Base-by-base conservation (phyloP, 139 green algal genomes). In the Nannochloris sp. region DNA sequence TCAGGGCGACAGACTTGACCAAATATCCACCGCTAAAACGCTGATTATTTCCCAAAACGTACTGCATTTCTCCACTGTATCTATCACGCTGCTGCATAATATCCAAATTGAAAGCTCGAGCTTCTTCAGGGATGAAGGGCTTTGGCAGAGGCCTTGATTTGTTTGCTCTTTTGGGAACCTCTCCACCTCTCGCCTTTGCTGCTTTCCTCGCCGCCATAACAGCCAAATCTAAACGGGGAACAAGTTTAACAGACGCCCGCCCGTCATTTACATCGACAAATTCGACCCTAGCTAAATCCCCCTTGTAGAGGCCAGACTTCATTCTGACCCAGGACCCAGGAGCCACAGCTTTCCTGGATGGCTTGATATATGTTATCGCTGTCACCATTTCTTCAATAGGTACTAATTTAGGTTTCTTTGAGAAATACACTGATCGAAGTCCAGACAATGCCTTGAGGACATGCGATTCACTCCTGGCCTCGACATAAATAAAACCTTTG, bases 401-500 rank as follows among this genome's bases (percentile, higher is more conserved):
- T 58, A 98, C 90, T 58, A 80, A 65, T 51, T 70, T 61, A 29
- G 63, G 71, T 10, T 74, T 69, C 74, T 89, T 92, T 71, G 62
- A 71, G 10, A 56, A n/a, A 56, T 83, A 91, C 17, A 97, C 72
- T 56, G 80, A 80, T 61, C 86, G 78, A 63, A 98, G 72, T 6
- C 91, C 91, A 6, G 78, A 67, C 49, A 95, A 76, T 11, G 90
- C 90, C 23, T 95, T 87, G 33, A 72, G 80, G 44, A 97, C 92
- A 59, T 96, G 81, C 1, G 76, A 72, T 76, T 97, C 91, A 74
- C 90, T 93, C 48, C 86, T 64, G 5, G 92, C 90, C 75, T 98
- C 92, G 3, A 98, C 79, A 66, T 97, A 98, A 16, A 98, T 67
- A 74, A 89, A 96, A 45, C 87, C 91, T 81, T 95, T 92, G 17